Conservation (phyloP, 805 yeast genomes). For the Isabelozyma pseudorhagii region DNA sequence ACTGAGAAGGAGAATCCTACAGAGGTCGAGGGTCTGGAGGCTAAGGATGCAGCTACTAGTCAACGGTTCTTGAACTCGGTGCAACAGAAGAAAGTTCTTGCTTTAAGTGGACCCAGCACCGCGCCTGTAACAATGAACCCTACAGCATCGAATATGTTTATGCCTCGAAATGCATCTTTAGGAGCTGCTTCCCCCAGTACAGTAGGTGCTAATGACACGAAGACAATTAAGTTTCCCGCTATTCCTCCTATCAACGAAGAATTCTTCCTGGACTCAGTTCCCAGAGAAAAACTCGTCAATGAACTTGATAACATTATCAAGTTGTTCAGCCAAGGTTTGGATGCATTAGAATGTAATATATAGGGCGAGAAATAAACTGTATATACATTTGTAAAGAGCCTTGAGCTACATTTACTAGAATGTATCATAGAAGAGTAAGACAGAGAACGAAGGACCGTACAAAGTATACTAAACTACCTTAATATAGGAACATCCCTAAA, state of each 20-base stretch:
- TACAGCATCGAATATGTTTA: slow-evolving; percentile 3
- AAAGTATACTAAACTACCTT: too few relatives aligned
- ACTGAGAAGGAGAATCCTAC: slow-evolving; percentile 48
- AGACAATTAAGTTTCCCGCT: slow-evolving; percentile 25
- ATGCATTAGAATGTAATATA: slow-evolving; percentile 31
- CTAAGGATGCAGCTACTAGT: slow-evolving; percentile 8
- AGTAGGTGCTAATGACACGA: background rate
- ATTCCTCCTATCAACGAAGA: slow-evolving; percentile 36
- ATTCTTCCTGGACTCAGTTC: slow-evolving; percentile 34
- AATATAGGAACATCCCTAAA: too few relatives aligned
- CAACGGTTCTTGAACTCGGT: slow-evolving; percentile 1
- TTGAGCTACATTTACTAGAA: too few relatives aligned
- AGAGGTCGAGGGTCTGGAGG: background rate
- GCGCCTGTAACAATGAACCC: background rate
- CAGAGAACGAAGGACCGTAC: too few relatives aligned
- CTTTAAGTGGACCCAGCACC: slow-evolving; percentile 1
- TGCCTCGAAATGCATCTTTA: slow-evolving; percentile 10
- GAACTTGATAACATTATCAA: slow-evolving; percentile 39
- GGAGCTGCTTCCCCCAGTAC: slow-evolving; percentile 4
- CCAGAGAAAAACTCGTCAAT: slow-evolving; percentile 28
- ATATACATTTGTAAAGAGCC: too few relatives aligned
- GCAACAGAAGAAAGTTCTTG: slow-evolving; percentile 11
- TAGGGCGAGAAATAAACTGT: slow-evolving; percentile 4
- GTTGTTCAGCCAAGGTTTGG: slow-evolving; percentile 37
- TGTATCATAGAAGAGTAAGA: too few relatives aligned